phyloP scores from a whole-genome alignment of 352 stramenopile species.

The Pythium phragmiticola region DNA sequence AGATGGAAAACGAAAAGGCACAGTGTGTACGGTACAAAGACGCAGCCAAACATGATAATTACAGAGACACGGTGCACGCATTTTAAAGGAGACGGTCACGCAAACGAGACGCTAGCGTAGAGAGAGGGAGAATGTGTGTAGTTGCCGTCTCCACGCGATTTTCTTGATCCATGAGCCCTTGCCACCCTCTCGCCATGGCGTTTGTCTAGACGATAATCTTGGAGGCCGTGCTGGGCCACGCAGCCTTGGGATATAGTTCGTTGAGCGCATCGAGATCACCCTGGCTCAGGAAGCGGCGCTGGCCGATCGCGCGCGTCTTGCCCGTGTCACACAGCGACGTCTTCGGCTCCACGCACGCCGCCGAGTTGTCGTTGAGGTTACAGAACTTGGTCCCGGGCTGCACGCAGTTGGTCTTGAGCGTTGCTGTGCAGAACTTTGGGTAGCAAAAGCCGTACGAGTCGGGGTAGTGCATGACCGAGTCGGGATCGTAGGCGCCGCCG shows the following conservation, averaged over 20 bases:
- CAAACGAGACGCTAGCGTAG: not conserved
- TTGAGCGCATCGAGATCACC: constrained; percentile 47
- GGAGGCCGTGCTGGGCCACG: constrained; percentile 27
- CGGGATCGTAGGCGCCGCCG: constrained; percentile 62
- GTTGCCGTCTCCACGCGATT: too few relatives aligned
- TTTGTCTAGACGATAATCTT: constrained; percentile 19
- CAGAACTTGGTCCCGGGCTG: constrained; percentile 57
- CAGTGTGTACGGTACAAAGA: not conserved
- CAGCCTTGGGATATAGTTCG: constrained; percentile 37
- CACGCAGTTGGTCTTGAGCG: constrained; percentile 49
- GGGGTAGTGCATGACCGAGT: constrained; percentile 83
- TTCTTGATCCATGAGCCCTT: not conserved
- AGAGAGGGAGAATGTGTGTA: too few relatives aligned
- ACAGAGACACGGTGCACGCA: constrained; percentile 3
- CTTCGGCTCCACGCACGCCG: constrained; percentile 59
- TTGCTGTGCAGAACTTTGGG: constrained; percentile 45
- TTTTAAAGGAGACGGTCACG: not conserved
- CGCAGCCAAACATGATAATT: not conserved
- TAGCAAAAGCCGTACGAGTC: constrained; percentile 77
- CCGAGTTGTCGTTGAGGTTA: constrained; percentile 62
- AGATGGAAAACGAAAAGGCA: not conserved
- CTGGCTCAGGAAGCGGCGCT: constrained; percentile 57
- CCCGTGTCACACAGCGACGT: constrained; percentile 53
- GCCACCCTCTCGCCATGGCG: not conserved
- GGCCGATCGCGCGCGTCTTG: constrained; percentile 57